These are phyloP conservation scores for Fusarium temperatum DNA, from an alignment of 2,329 filamentous ascomycete genomes.

Conservation along the genomic window DNA sequence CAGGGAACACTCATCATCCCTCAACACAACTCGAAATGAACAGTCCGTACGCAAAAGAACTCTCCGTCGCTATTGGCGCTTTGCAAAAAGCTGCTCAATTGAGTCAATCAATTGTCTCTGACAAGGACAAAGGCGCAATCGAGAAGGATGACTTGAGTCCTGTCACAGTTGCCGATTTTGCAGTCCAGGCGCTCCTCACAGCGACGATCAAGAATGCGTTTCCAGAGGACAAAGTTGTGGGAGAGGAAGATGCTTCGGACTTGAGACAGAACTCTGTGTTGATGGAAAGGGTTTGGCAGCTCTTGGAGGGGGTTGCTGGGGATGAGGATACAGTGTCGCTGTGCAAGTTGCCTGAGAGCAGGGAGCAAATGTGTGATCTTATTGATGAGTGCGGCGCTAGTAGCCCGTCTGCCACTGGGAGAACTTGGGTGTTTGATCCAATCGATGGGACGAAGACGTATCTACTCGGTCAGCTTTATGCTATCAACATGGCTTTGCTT, in stretches of 20 bases:
- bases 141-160: slow-evolving; percentile 65
- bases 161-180: slow-evolving; percentile 68
- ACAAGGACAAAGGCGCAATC: slow-evolving; percentile 59
- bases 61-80: slow-evolving; percentile 54
- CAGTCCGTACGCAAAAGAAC: slow-evolving; percentile 53
- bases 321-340: slow-evolving; percentile 40
- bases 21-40: slow-evolving; percentile 49
- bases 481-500: slow-evolving; percentile 65
- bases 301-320: slow-evolving; percentile 48
- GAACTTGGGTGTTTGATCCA: slow-evolving; percentile 68
- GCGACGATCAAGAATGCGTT: slow-evolving; percentile 60
- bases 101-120: slow-evolving; percentile 58
- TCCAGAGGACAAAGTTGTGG: slow-evolving; percentile 61
- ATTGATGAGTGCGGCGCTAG: slow-evolving; percentile 62
- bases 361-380: slow-evolving; percentile 59
- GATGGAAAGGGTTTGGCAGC: slow-evolving; percentile 57
- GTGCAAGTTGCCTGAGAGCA: slow-evolving; percentile 49
- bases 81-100: slow-evolving; percentile 58
- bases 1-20: neutral
- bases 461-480: slow-evolving; percentile 62
- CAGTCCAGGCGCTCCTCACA: slow-evolving; percentile 65
- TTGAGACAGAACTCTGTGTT: slow-evolving; percentile 55
- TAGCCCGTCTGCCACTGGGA: slow-evolving; percentile 48
- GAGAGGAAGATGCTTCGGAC: slow-evolving; percentile 63
- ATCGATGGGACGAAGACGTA: slow-evolving; percentile 70